Evolutionary conservation across 179 eudicot species (phyloP), one percentile per base, ranked within the genome.

Genomic region (Drosera spatulata): DNA sequence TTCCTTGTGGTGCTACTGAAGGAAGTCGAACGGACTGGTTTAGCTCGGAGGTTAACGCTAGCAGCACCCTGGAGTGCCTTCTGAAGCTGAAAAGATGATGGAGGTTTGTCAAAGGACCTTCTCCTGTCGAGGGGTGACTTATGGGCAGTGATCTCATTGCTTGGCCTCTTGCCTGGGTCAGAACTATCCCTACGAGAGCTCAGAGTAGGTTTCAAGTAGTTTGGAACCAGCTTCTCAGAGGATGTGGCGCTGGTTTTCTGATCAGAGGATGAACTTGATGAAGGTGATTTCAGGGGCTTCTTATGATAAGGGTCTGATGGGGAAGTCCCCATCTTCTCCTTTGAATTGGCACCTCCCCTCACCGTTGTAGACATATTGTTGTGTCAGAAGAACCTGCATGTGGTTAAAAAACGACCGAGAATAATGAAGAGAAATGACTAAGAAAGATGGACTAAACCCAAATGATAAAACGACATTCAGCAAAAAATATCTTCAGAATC

Each of bases 161-260:
- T 39, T 79, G 84, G 47, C 58, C 82, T 9, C 75, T 75, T 38
- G 85, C 79, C 4, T 79, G 84, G 7, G 79, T 78, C 0, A 9
- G 60, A 39, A 39, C 39, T 47, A 15, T 67, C 65, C 7, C 40
- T 45, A 10, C 49, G 6, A 41, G 79, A 75, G 51, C 61, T 63
- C 3, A 56, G 10, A 11, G 79, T 75, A 9, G 79, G 75, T 56
- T 68, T 75, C 52, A 75, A 71, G 62, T 75, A 71, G 53, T 71
- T 71, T 2, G 79, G 79, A 33, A 62, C 14, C 5, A 41, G 52
- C 59, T 56, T 71, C 10, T 54, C 53, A 7, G 71, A 51, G 10
- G 53, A 13, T 10, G 52, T 10, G 46, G 70, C 43, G n/a, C n/a
- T 57, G 13, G 62, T 55, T 54, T 44, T 44, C 45, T 47, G 62